phyloP scores from a whole-genome alignment of 2,329 filamentous ascomycete genomes.

The Epichloe typhina region DNA sequence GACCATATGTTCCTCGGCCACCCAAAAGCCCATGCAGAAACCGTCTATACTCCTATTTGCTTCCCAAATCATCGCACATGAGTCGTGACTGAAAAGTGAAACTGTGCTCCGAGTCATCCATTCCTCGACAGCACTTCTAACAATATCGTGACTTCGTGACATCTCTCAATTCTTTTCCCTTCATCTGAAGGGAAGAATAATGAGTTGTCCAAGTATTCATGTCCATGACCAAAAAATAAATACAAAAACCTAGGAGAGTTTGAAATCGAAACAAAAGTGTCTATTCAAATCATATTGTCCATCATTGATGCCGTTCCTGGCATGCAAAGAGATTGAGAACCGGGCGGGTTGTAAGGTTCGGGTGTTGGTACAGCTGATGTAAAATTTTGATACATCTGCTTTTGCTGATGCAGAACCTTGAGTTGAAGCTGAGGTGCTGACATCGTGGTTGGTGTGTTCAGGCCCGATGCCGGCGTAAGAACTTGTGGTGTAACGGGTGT shows the following conservation, averaged over 20 bases:
- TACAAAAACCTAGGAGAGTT: not conserved
- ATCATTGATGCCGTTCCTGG: not conserved
- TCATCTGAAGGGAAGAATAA: not conserved
- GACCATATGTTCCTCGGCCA: not conserved
- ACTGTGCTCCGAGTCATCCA: not conserved
- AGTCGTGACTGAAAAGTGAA: not conserved
- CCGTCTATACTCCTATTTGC: not conserved
- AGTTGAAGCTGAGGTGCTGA: conserved; percentile 4
- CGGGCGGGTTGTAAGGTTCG: not conserved
- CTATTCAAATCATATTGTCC: conserved; percentile 3
- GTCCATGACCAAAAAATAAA: not conserved
- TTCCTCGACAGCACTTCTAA: not conserved
- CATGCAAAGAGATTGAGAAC: not conserved
- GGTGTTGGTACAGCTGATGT: not conserved
- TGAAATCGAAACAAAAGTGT: not conserved
- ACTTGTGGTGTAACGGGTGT: conserved; percentile 19
- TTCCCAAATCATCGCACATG: not conserved
- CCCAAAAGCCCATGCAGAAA: not conserved
- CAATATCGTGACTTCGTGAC: not conserved
- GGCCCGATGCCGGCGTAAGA: conserved; percentile 8
- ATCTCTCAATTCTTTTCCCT: not conserved
- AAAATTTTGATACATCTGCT: conserved; percentile 1
- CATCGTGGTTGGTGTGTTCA: conserved; percentile 4
- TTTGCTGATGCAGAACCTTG: conserved; percentile 1
- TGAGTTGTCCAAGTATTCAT: not conserved